Percentiles rank a stretch among this genome's conserved stretches.
phyloP scores from a whole-genome alignment of 2,329 filamentous ascomycete genomes.

The Sclerotinia sclerotiorum region DNA sequence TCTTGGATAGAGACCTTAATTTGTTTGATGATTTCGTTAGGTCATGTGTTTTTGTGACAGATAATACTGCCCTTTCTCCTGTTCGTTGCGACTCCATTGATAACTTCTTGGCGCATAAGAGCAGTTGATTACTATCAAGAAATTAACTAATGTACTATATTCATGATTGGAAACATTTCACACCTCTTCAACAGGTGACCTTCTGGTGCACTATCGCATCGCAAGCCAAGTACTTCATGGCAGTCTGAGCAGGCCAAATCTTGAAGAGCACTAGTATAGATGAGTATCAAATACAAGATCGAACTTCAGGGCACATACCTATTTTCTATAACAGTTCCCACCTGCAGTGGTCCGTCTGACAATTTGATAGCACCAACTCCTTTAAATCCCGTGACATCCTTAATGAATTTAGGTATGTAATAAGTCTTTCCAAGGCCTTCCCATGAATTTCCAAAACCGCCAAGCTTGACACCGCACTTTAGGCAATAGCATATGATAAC shows the following conservation, averaged over 20 bases:
- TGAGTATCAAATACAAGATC: not conserved
- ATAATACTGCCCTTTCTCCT: conserved; percentile 30
- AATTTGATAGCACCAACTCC: conserved; percentile 32
- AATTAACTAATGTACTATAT: conserved; percentile 8
- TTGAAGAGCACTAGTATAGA: conserved; percentile 34
- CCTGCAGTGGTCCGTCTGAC: conserved; percentile 25
- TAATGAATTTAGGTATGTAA: conserved; percentile 34
- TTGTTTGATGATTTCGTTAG: conserved; percentile 26
- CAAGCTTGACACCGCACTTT: conserved; percentile 36
- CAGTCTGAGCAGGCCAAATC: conserved; percentile 38
- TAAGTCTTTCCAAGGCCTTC: conserved; percentile 39
- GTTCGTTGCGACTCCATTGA: conserved; percentile 32
- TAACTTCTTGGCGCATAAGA: conserved; percentile 36
- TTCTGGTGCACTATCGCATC: conserved; percentile 38
- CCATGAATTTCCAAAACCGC: conserved; percentile 38
- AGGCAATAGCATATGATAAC: conserved; percentile 29
- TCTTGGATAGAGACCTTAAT: conserved; percentile 3
- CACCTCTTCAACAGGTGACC: conserved; percentile 38
- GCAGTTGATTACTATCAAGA: conserved; percentile 35
- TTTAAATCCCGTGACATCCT: conserved; percentile 32
- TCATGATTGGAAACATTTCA: conserved; percentile 5
- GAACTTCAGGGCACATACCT: conserved; percentile 28
- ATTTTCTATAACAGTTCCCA: conserved; percentile 36
- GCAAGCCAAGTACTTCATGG: conserved; percentile 33
- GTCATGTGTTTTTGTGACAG: conserved; percentile 30